phyloP scores from a whole-genome alignment of 306 rosid genomes.

The Cucurbita moschata region DNA sequence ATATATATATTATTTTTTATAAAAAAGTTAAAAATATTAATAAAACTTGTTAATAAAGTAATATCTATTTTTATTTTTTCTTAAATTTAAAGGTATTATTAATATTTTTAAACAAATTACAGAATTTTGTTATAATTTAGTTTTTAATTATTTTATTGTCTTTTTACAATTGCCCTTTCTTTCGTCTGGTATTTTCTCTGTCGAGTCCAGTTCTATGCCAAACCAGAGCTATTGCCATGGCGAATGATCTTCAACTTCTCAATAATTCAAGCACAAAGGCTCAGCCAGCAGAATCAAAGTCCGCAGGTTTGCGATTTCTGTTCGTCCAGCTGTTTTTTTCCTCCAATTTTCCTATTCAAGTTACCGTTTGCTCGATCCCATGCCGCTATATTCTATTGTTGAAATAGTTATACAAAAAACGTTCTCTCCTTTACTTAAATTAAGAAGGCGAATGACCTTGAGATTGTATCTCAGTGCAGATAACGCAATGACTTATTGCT shows the following conservation, averaged over 20 bases:
- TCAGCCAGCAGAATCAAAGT: slow-evolving; percentile 19
- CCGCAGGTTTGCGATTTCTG: slow-evolving; percentile 10
- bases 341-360: not conserved
- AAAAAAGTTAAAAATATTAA: no score
- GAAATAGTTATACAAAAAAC: not conserved
- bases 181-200: not conserved
- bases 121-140: no score
- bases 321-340: no score
- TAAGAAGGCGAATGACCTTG: not conserved
- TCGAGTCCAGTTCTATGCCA: not conserved
- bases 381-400: not conserved
- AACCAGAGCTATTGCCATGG: not conserved
- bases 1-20: no score
- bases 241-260: slow-evolving; percentile 1
- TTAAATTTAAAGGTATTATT: no score
- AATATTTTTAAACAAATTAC: no score
- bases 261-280: slow-evolving; percentile 1
- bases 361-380: not conserved
- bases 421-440: not conserved
- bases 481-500: not conserved
- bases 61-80: no score
- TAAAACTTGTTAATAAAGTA: no score
- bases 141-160: no score
- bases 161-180: not conserved
- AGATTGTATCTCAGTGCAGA: not conserved